Base-by-base conservation (phyloP, 169 alveolate genomes). In the Cryptosporidium sp. region DNA sequence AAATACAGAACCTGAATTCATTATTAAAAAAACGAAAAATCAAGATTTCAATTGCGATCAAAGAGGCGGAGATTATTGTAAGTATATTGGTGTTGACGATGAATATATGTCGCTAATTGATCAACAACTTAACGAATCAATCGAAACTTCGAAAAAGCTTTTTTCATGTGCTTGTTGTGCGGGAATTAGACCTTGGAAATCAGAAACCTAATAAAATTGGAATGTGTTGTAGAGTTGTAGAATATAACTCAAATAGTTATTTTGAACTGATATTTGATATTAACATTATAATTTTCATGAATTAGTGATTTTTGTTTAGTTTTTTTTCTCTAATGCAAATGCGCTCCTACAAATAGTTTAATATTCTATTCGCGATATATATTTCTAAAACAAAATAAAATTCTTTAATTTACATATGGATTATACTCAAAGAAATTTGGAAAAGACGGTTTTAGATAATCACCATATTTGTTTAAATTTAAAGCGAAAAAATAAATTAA, bases 141-240 rank as follows among this genome's bases (percentile, higher is more conserved):
- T 73, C 3, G 70, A 73, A n/a, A n/a, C 42, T 23, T 73, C 86
- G 33, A 73, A 23, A 7, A 31, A 56, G 3, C n/a, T 73, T 35
- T 73, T 73, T 73, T n/a, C 56, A 31, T 73, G 70, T 23, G 58
- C 7, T 8, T 53, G 51, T 52, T 73, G 71, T 52, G 18, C 71
- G 9, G 56, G 35, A 29, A 31, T 18, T 35, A 73, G 86, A 33
- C 72, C 86, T 56, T 73, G 86, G 70, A 73, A 73, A 58, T 8
- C 86, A 21, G 85, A 44, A 42, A 3, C 58, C 48, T 16, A 70
- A 23, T 26, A 48, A 69, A 9, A 44, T 48, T 23, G 69, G 48
- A 9, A 31, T 65, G 33, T 35, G 72, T 33, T 4, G 53, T 33
- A 29, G 1, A 5, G 14, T 14, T 48, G 56, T 3, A 3, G 3